Percentiles rank a stretch among this genome's conserved stretches.
Conservation (phyloP, 2,329 filamentous ascomycete genomes). For the Zasmidium angulare region DNA sequence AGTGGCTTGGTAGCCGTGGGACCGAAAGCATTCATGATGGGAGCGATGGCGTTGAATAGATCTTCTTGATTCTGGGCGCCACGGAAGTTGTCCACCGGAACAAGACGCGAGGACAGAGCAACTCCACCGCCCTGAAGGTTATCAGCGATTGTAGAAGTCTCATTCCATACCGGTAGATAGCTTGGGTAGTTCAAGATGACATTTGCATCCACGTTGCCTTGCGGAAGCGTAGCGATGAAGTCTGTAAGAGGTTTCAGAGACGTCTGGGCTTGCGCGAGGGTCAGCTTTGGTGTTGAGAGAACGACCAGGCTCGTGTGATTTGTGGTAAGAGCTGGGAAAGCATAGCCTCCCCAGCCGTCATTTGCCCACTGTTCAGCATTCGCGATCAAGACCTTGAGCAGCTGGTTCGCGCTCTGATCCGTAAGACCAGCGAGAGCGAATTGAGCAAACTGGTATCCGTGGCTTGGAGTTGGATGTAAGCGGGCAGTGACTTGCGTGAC, state of each 20-base stretch:
- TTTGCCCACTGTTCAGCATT: slow-evolving; percentile 11
- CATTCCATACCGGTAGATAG: neutral
- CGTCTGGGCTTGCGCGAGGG: slow-evolving; percentile 7
- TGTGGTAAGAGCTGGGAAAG: slow-evolving; percentile 2
- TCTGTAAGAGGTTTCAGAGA: slow-evolving; percentile 5
- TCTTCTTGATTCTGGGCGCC: neutral
- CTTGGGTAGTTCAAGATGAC: neutral
- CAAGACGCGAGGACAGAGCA: neutral
- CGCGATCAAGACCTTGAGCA: slow-evolving; percentile 8
- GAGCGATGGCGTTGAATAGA: slow-evolving; percentile 5
- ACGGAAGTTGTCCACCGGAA: neutral
- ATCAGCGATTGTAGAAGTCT: neutral
- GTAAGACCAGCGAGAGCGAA: slow-evolving; percentile 1
- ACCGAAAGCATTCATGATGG: slow-evolving; percentile 5
- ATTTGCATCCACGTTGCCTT: slow-evolving; percentile 3
- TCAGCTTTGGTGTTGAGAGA: slow-evolving; percentile 10
- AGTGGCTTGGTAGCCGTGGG: slow-evolving; percentile 1
- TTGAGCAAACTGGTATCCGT: slow-evolving; percentile 6
- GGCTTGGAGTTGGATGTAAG: neutral
- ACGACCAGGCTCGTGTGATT: slow-evolving; percentile 5
- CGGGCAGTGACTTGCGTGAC: neutral
- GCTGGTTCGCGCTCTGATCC: neutral
- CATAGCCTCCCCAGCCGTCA: slow-evolving; percentile 15
- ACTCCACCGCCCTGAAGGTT: neutral
- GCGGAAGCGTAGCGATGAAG: slow-evolving; percentile 4